phyloP scores from a whole-genome alignment of 1,284 basidiomycete genomes.

The Rhodofomes roseus region DNA sequence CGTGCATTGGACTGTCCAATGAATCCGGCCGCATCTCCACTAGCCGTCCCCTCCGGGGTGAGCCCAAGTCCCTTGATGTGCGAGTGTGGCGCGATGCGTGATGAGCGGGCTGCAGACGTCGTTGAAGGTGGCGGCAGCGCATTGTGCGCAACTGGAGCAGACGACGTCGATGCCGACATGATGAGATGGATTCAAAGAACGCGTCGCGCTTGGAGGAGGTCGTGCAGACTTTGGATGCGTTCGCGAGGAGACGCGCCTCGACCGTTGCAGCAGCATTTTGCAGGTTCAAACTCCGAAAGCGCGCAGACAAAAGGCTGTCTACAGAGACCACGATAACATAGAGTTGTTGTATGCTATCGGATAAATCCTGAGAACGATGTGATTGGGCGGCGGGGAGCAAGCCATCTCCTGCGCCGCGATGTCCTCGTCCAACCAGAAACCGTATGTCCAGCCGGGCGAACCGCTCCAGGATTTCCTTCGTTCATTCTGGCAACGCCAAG shows the following conservation, averaged over 20 bases:
- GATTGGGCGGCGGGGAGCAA: background rate
- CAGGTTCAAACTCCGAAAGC: no score
- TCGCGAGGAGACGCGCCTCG: no score
- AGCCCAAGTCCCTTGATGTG: conserved; percentile 97
- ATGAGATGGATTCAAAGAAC: background rate
- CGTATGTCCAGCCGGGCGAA: conserved; percentile 69
- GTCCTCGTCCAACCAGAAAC: conserved; percentile 28
- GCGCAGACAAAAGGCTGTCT: no score
- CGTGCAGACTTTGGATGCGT: no score
- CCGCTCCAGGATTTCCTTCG: conserved; percentile 73
- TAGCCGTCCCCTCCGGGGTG: conserved; percentile 80
- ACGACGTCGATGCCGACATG: conserved; percentile 28
- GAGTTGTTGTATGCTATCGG: background rate
- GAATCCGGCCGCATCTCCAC: conserved; percentile 78
- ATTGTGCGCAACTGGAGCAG: conserved; percentile 65
- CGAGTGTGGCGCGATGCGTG: conserved; percentile 88
- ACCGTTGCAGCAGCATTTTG: no score
- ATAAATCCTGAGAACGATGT: background rate
- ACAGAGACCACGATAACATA: no score
- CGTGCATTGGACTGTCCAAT: conserved; percentile 88
- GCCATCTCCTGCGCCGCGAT: conserved; percentile 11
- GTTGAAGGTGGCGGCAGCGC: conserved; percentile 65
- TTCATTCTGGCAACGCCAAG: conserved; percentile 82
- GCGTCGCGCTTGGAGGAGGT: background rate
- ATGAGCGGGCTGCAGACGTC: conserved; percentile 61